Evolutionary conservation across 306 rosid species (phyloP).

Genomic region (Corylus avellana): DNA sequence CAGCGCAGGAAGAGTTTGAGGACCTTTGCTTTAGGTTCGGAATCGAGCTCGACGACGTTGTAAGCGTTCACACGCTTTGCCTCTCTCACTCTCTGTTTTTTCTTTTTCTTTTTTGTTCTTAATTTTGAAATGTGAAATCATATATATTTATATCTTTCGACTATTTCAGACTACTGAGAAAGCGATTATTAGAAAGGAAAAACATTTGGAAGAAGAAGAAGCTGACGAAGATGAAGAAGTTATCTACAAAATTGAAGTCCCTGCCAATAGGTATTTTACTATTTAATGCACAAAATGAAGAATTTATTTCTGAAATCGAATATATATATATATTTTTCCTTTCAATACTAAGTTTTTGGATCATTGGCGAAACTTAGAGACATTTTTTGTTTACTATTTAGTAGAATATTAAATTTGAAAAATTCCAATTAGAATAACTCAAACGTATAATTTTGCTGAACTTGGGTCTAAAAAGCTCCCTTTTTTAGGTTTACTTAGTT

Average conservation of each 20-base stretch:
- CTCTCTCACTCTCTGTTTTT: neutral
- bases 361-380: neutral
- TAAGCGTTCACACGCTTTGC: constrained; percentile 28
- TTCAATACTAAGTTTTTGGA: neutral
- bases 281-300: neutral
- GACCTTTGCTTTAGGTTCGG: constrained; percentile 89
- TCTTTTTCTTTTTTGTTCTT: neutral
- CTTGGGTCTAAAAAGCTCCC: neutral
- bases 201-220: constrained; percentile 67
- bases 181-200: constrained; percentile 80
- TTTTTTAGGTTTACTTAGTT: neutral
- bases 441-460: too few species aligned
- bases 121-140: neutral
- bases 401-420: neutral
- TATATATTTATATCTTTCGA: neutral
- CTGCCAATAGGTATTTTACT: constrained; percentile 70
- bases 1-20: constrained; percentile 88
- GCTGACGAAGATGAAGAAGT: constrained; percentile 57
- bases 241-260: constrained; percentile 75
- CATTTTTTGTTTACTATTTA: neutral
- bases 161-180: constrained; percentile 80
- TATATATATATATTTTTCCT: too few species aligned
- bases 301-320: neutral
- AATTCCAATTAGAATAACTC: neutral
- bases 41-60: constrained; percentile 91